These are phyloP conservation scores for Phytophthora sp. DNA, from an alignment of 352 stramenopile genomes.

Conservation along the genomic window DNA sequence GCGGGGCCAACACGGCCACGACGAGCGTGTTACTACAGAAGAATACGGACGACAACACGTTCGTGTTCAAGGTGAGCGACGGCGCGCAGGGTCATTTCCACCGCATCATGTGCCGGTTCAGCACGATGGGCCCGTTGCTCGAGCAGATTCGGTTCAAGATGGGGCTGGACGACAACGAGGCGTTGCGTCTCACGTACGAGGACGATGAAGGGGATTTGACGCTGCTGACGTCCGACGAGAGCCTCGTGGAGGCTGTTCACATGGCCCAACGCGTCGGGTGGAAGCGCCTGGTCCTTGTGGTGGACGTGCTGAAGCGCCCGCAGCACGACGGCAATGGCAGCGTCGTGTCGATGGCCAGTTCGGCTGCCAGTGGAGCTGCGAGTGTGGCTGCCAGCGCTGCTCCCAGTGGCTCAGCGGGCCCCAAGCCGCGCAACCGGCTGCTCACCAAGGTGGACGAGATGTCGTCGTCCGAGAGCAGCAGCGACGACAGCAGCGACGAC, in stretches of 20 bases:
- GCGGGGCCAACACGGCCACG: constrained; percentile 72
- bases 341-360: constrained; percentile 44
- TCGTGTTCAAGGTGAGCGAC: constrained; percentile 91
- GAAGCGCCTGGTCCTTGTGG: constrained; percentile 84
- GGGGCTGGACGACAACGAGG: constrained; percentile 57
- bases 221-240: constrained; percentile 86
- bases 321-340: constrained; percentile 42
- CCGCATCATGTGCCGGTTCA: constrained; percentile 82
- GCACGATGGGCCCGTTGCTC: constrained; percentile 70
- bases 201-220: constrained; percentile 89
- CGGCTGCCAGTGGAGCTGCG: constrained; percentile 18
- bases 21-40: constrained; percentile 80
- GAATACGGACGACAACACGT: constrained; percentile 67
- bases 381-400: constrained; percentile 10
- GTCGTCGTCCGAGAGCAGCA: constrained; percentile 52
- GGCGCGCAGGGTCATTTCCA: constrained; percentile 82
- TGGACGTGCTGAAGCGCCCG: constrained; percentile 73
- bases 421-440: constrained; percentile 53
- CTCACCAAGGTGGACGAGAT: constrained; percentile 86
- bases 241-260: constrained; percentile 82
- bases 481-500: constrained; percentile 43
- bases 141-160: constrained; percentile 88
- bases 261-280: constrained; percentile 87
- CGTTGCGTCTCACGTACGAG: constrained; percentile 86
- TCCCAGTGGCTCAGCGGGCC: constrained; percentile 16